Evolutionary conservation across 805 yeast species (phyloP), one percentile per base, ranked within the genome.

Genomic region (Ogataea dorogensis): DNA sequence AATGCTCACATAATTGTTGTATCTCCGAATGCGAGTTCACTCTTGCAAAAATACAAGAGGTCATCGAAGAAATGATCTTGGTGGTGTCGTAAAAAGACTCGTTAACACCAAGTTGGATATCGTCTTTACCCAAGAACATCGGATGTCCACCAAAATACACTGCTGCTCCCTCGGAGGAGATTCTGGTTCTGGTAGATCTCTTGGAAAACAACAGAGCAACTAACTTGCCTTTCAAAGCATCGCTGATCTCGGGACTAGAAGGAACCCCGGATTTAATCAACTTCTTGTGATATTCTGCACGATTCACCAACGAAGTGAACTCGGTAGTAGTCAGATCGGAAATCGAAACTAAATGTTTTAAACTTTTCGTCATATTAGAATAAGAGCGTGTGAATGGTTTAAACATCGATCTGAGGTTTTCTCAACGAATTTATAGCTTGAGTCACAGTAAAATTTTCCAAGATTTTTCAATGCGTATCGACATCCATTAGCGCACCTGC

Each of bases 41-140:
- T 56, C 98, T 79, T n/a, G 98, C 98, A 66, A 93, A 89, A 5
- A 93, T 78, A 46, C 95, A 83, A n/a, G 96, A 82, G 2, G 94
- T 86, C 98, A 93, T 93, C 2, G 97, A 88, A 10, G 95, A 84
- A 4, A 93, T 75, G 22, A 93, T 95, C 47, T 77, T 79, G 12
- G 96, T 74, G 2, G 97, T 84, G 61, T 93, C 98, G 53, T 84
- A 83, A 41, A 87, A 65, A 0, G 93, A 74, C 68, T 93, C 98
- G 57, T 93, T 93, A 28, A 87, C 96, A 28, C 98, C 98, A 38
- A 93, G 69, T 63, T 93, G 98, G 57, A 93, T 93, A 53, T 93
- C 98, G 50, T 89, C 96, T 51, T 84, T 87, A 33, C 98, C 98
- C 48, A 93, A 70, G 55, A 93, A 93, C 93, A 93, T 84, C 9